Evolutionary conservation across 495 filamentous ascomycete species (phyloP).

Genomic region (Penicillium arizonense): DNA sequence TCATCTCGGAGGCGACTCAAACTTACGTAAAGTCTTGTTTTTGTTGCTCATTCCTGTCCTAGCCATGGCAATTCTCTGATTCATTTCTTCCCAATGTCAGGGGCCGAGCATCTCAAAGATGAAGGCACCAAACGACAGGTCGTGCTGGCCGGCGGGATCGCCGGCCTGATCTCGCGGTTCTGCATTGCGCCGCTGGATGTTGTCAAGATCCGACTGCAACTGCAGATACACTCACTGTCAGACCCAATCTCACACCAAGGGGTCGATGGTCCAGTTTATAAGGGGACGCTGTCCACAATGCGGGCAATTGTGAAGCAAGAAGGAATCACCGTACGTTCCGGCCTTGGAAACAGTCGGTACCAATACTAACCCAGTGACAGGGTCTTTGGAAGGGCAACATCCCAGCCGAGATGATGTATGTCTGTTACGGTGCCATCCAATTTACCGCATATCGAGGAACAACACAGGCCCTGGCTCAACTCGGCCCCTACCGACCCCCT

Average conservation of each 20-base stretch:
- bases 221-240: constrained; percentile 78
- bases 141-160: constrained; percentile 77
- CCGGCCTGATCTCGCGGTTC: constrained; percentile 91
- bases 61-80: neutral
- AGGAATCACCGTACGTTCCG: constrained; percentile 61
- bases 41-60: neutral
- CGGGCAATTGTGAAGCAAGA: constrained; percentile 72
- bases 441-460: constrained; percentile 84
- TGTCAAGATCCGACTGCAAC: constrained; percentile 93
- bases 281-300: constrained; percentile 76
- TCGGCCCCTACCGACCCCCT: constrained; percentile 47
- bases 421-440: constrained; percentile 83
- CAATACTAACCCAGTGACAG: constrained; percentile 22
- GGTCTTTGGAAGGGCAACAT: constrained; percentile 98
- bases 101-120: constrained; percentile 80
- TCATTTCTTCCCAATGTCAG: constrained; percentile 64
- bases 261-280: constrained; percentile 65
- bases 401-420: constrained; percentile 89
- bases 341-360: neutral
- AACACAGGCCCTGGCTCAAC: constrained; percentile 57
- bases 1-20: neutral
- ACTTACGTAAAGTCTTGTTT: neutral
- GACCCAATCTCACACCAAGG: constrained; percentile 56
- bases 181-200: constrained; percentile 91
- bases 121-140: constrained; percentile 86